These are phyloP conservation scores for Chromera velia DNA, from an alignment of 73 alveolate genomes.

Conservation along the genomic window DNA sequence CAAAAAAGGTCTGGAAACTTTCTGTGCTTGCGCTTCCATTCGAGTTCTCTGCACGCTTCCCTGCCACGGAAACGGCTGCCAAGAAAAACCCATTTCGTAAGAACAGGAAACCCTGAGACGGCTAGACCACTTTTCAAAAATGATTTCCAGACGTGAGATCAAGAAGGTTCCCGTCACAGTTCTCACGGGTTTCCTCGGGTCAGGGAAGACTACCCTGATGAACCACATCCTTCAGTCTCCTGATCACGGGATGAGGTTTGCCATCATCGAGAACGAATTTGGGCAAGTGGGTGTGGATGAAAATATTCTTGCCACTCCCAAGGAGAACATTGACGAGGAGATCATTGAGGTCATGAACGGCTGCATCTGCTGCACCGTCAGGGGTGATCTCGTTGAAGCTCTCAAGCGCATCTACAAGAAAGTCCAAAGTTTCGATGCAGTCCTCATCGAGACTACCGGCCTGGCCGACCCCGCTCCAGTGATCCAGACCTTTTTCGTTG, in stretches of 20 bases:
- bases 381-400: not conserved
- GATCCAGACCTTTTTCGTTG: conserved; percentile 45
- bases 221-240: too few species aligned
- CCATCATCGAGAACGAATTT: conserved; percentile 14
- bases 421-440: not conserved
- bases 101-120: too few species aligned
- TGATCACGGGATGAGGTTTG: not conserved
- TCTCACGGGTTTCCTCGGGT: too few species aligned
- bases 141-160: too few species aligned
- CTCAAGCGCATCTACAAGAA: not conserved
- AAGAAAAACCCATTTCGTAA: too few species aligned
- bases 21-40: too few species aligned
- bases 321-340: conserved; percentile 2
- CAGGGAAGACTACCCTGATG: too few species aligned
- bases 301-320: not conserved
- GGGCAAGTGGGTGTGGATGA: conserved; percentile 27
- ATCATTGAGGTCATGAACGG: conserved; percentile 6
- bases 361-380: not conserved
- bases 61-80: too few species aligned
- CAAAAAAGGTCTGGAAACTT: too few species aligned
- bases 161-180: too few species aligned
- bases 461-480: conserved; percentile 50
- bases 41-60: too few species aligned
- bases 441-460: conserved; percentile 1
- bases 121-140: too few species aligned